Evolutionary conservation across 2,329 filamentous ascomycete genomes (phyloP), one percentile per base, ranked within the genome.

Genomic region (Colletotrichum somersetense): DNA sequence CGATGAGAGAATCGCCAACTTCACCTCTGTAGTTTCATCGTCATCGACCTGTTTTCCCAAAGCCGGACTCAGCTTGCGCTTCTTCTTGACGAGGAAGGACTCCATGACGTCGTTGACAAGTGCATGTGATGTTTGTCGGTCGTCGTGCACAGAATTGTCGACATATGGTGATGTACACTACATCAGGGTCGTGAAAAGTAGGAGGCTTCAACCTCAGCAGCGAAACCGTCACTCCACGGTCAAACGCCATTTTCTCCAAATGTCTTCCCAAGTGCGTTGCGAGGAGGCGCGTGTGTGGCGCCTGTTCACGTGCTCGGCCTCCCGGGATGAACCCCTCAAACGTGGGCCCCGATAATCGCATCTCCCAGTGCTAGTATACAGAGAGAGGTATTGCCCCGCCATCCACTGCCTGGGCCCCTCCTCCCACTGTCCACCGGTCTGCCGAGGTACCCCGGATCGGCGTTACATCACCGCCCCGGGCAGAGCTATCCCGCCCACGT

Each of bases 21-120:
- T 98, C 76, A 97, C 86, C 74, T 98, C 96, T 0, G 96, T 99
- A 1, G 93, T 91, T 58, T 97, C 93, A 20, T 95, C 90, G 20
- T 90, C 88, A 23, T 81, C 80, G 6, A 79, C 77, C 46, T 33
- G 67, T 57, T 52, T 44, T 44, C 40, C 44, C 48, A 6, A 56
- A 66, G 75, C 46, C 12, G 79, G 77, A 33, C 71, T 77, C 65
- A 77, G 77, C 75, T 82, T 90, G 66, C 89, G 86, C 79, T 90
- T 91, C 67, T 82, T 83, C 23, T 84, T 82, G 12, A 84, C 85
- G 66, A 91, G 79, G 77, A 91, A 91, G 38, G 86, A 80, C 75
- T 91, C 87, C 89, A 91, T 91, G 61, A 53, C 79, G 26, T 63
- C 10, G 30, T 62, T n/a, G 11, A 56, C 35, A 12, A 30, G 16